Evolutionary conservation across 495 filamentous ascomycete species (phyloP).

Genomic region (Aspergillus baeticus): DNA sequence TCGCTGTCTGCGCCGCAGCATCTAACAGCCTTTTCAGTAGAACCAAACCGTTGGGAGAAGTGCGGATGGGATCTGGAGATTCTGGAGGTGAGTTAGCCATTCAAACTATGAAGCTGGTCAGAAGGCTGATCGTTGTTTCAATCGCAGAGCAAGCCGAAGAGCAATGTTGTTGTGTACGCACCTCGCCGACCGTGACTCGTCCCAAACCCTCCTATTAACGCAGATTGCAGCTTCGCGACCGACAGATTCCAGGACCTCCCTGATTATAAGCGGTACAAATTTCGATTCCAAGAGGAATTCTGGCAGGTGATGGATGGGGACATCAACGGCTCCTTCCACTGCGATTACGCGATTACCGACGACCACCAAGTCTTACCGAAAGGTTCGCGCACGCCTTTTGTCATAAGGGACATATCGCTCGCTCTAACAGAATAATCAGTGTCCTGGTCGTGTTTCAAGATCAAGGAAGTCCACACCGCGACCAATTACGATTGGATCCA

Average conservation of each 20-base stretch:
- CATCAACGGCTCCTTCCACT: constrained; percentile 19
- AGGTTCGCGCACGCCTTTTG: not conserved
- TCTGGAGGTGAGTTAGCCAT: not conserved
- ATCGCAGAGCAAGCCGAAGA: not conserved
- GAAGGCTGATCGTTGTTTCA: not conserved
- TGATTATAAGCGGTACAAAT: not conserved
- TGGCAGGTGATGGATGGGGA: constrained; percentile 3
- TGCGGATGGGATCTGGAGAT: not conserved
- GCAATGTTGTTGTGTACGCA: constrained; percentile 2
- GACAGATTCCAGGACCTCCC: not conserved
- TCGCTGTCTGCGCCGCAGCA: too few relatives aligned
- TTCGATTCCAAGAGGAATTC: constrained; percentile 7
- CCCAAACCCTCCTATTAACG: not conserved
- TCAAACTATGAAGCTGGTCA: not conserved
- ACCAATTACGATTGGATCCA: constrained; percentile 14
- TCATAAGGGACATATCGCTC: not conserved
- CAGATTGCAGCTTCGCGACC: not conserved
- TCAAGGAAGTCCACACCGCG: constrained; percentile 10
- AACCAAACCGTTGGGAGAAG: not conserved
- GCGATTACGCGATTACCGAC: constrained; percentile 2
- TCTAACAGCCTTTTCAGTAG: not conserved
- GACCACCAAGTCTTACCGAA: not conserved
- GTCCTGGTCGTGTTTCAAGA: constrained; percentile 18
- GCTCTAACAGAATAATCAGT: constrained; percentile 2
- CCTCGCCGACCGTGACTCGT: not conserved